Evolutionary conservation across 2,329 filamentous ascomycete genomes (phyloP), one percentile per base, ranked within the genome.

Genomic region (Alternaria sp.): DNA sequence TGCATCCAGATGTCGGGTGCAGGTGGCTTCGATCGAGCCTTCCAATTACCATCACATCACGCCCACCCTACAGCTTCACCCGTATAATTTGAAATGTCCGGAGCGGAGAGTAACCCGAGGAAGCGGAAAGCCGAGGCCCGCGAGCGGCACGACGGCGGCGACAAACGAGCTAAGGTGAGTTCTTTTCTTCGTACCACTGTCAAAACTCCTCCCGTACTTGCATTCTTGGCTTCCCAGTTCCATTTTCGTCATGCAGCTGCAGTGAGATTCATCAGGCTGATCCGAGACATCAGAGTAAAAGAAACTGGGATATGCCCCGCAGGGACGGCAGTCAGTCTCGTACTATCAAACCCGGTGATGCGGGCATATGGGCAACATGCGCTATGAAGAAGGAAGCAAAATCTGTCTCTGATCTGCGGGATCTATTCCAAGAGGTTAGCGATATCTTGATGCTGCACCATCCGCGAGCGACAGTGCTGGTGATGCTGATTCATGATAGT

Each of bases 351-450:
- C 83, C 90, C 6, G 91, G 91, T 6, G 90, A 93, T 72, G 83
- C 85, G 56, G 92, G 92, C 6, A 89, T 95, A 62, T 95, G 91
- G 91, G 89, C 90, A 26, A 93, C 91, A 0, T 94, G 91, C 76
- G 88, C 90, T 55, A 87, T 90, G 74, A 87, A 88, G 67, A 90
- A 91, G 82, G 91, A 92, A 79, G 84, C 83, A 45, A 90, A 89
- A 78, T 90, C 91, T 13, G 85, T 91, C 3, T 83, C 85, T 53
- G 92, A 95, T 76, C 84, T 93, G 66, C 84, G 84, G 61, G 80
- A 86, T 62, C 81, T 93, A 21, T 91, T 93, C 72, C 85, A 90
- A 46, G 85, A 91, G 82, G 90, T 91, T 79, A 64, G 83, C 75
- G 15, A 45, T 19, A 50, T 59, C 53, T 53, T 46, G 40, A 47